Conservation (phyloP, 2,329 filamentous ascomycete species). For the Sclerotinia sclerotiorum region DNA sequence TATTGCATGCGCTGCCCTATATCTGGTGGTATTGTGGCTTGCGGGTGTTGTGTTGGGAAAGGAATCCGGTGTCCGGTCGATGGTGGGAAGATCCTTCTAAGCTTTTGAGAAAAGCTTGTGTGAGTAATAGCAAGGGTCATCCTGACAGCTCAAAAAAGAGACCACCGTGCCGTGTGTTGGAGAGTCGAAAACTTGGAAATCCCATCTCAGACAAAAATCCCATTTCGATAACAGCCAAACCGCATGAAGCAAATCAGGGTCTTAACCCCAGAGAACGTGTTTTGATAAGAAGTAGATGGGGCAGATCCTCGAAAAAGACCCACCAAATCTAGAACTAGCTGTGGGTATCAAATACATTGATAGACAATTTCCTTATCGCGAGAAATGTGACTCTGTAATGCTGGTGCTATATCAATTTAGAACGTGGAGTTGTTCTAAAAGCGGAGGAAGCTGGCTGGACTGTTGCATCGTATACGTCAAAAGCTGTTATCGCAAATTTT, state of each 20-base stretch:
- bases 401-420: background rate
- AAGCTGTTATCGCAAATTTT: background rate
- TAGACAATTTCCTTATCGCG: background rate
- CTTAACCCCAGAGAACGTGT: background rate
- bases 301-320: background rate
- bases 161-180: background rate
- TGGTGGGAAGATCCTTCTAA: background rate
- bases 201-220: background rate
- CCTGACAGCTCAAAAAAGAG: background rate
- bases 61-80: background rate
- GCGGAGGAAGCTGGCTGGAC: background rate
- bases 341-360: background rate
- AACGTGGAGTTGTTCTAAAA: background rate
- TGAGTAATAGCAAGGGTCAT: background rate
- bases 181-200: background rate
- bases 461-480: background rate
- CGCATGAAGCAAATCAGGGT: background rate
- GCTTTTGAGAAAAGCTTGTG: background rate
- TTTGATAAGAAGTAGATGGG: background rate
- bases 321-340: background rate
- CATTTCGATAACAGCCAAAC: background rate
- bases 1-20: conserved; percentile 12
- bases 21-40: conserved; percentile 16
- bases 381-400: background rate
- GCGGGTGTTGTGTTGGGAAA: background rate